Conservation (phyloP, 2,329 filamentous ascomycete genomes). For the Diaporthe sp. region DNA sequence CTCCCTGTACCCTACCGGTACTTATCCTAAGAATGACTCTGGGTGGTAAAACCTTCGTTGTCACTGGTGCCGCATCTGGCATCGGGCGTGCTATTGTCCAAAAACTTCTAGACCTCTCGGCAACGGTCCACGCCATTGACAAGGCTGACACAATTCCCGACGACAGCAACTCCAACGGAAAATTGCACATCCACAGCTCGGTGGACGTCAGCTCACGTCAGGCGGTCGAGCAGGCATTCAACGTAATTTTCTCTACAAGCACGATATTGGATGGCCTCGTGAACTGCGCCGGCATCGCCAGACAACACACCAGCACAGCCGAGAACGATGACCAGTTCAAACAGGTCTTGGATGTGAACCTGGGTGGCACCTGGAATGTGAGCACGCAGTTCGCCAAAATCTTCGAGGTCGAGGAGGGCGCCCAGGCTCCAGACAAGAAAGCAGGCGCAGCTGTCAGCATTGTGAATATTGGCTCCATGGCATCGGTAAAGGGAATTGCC, state of each 20-base stretch:
- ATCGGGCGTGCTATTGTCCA: background rate
- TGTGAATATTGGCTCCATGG: slow-evolving; percentile 55
- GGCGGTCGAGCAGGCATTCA: background rate
- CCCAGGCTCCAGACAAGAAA: slow-evolving; percentile 59
- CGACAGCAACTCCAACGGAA: background rate
- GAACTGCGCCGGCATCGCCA: slow-evolving; percentile 56
- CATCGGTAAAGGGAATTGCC: slow-evolving; percentile 49
- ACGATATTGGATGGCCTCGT: slow-evolving; percentile 55
- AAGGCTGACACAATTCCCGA: background rate
- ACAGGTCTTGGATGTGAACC: slow-evolving; percentile 57
- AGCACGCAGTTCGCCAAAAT: background rate
- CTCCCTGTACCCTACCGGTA: background rate
- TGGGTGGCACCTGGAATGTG: slow-evolving; percentile 55
- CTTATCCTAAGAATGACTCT: background rate
- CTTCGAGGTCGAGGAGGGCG: slow-evolving; percentile 55
- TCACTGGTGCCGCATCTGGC: background rate
- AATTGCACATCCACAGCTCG: background rate
- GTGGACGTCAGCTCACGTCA: background rate
- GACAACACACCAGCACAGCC: slow-evolving; percentile 54
- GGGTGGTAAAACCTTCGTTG: background rate
- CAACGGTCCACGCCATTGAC: background rate
- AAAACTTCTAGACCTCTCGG: background rate
- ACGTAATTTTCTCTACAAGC: background rate
- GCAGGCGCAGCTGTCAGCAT: slow-evolving; percentile 55
- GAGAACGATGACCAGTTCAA: slow-evolving; percentile 54